phyloP scores from a whole-genome alignment of 1,139 yeast species.

The Saccharomyces hybrid region DNA sequence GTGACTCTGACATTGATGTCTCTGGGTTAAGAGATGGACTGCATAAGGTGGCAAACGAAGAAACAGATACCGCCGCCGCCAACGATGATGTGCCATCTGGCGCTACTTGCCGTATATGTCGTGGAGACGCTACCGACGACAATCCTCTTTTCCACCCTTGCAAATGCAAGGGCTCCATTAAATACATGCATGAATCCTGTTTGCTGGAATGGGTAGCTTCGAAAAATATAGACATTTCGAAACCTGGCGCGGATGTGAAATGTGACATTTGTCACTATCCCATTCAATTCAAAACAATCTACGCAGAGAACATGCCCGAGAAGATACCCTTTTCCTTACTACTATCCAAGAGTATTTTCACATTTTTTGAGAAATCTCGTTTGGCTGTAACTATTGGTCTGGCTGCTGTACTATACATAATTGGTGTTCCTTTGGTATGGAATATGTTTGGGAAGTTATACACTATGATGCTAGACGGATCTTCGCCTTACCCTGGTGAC shows the following conservation, averaged over 20 bases:
- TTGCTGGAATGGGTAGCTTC: constrained; percentile 72
- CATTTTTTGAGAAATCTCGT: constrained; percentile 23
- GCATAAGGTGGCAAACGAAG: constrained; percentile 1
- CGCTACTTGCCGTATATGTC: constrained; percentile 80
- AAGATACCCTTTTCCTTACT: constrained; percentile 49
- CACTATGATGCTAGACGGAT: constrained; percentile 50
- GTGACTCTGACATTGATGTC: not conserved
- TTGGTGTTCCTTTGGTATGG: constrained; percentile 55
- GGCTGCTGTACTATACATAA: constrained; percentile 36
- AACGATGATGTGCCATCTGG: constrained; percentile 23
- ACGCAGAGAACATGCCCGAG: constrained; percentile 63
- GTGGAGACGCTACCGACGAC: constrained; percentile 73
- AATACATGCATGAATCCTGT: constrained; percentile 89
- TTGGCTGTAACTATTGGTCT: constrained; percentile 33
- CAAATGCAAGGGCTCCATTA: constrained; percentile 87
- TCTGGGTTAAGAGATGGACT: not conserved
- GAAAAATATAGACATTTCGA: constrained; percentile 27
- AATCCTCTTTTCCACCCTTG: constrained; percentile 92
- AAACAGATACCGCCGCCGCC: not conserved
- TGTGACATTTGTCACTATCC: constrained; percentile 89
- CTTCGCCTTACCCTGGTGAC: constrained; percentile 37
- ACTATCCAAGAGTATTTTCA: constrained; percentile 34
- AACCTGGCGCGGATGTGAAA: constrained; percentile 39
- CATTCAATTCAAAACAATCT: constrained; percentile 65
- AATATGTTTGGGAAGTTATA: constrained; percentile 44